Conservation (phyloP, 2,329 filamentous ascomycete species). For the Coniochaeta sp. region DNA sequence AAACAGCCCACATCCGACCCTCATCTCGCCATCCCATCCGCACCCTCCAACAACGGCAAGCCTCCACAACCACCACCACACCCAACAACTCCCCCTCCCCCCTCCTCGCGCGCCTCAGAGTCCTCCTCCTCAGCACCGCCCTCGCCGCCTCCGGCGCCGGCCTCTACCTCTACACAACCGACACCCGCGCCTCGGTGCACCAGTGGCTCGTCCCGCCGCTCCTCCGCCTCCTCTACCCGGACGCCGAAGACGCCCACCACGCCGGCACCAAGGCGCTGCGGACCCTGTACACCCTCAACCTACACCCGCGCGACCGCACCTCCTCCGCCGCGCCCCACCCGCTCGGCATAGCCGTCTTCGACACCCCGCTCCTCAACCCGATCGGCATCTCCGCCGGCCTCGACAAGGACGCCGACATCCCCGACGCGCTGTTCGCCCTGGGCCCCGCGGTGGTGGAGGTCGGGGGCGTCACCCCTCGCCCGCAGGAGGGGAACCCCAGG, state of each 20-base stretch:
- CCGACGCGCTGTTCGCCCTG: conserved; percentile 74
- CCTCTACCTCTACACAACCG: conserved; percentile 63
- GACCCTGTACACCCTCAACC: conserved; percentile 61
- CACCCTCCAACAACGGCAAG: conserved; percentile 11
- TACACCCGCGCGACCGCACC: conserved; percentile 77
- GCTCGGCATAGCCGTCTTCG: conserved; percentile 57
- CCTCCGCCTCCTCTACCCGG: conserved; percentile 58
- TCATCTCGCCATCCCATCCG: conserved; percentile 1
- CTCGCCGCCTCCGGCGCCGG: conserved; percentile 31
- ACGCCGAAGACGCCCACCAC: conserved; percentile 91
- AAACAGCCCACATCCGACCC: conserved; percentile 7
- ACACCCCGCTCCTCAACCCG: conserved; percentile 70
- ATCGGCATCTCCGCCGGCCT: conserved; percentile 93
- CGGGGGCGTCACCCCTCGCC: conserved; percentile 79
- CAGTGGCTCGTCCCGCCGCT: conserved; percentile 59
- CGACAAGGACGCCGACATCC: conserved; percentile 89
- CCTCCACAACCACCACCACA: conserved; percentile 13
- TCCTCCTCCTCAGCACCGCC: conserved; percentile 30
- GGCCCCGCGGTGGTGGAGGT: conserved; percentile 87
- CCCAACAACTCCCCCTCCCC: conserved; percentile 14
- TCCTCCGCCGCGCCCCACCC: conserved; percentile 24
- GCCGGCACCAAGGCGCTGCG: conserved; percentile 65
- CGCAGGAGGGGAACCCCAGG: conserved; percentile 80
- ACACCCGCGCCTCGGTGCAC: conserved; percentile 65
- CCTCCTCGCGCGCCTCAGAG: conserved; percentile 22